A percentile compares a stretch with the other conserved stretches of the same genome.
Conservation (phyloP, 768 basidiomycete genomes). For the Lactifluus volemus region DNA sequence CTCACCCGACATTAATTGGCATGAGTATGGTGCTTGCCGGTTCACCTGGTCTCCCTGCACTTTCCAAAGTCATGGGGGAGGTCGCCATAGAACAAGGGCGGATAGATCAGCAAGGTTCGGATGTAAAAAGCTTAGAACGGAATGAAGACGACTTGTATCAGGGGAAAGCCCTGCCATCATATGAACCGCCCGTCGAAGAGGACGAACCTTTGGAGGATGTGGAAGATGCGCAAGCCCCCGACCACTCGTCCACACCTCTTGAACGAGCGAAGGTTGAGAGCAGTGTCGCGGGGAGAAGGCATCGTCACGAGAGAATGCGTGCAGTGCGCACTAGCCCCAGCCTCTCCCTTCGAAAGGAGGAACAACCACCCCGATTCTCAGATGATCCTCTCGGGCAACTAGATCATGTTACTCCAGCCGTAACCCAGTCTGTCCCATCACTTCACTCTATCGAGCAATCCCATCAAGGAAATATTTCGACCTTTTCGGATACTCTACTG, state of each 20-base stretch:
- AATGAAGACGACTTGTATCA: slow-evolving; percentile 36
- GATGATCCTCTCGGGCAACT: slow-evolving; percentile 70
- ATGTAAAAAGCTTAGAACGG: slow-evolving; percentile 41
- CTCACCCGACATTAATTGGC: slow-evolving; percentile 73
- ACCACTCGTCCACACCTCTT: slow-evolving; percentile 14
- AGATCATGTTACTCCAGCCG: slow-evolving; percentile 35
- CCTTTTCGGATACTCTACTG: slow-evolving; percentile 48
- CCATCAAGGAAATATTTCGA: slow-evolving; percentile 36
- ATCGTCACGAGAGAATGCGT: slow-evolving; percentile 39
- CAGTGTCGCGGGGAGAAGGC: neutral
- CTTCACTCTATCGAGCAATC: slow-evolving; percentile 42
- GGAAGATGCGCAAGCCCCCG: slow-evolving; percentile 17
- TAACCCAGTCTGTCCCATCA: slow-evolving; percentile 68
- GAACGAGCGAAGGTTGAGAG: slow-evolving; percentile 16
- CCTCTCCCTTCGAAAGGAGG: slow-evolving; percentile 47
- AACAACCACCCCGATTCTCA: slow-evolving; percentile 49
- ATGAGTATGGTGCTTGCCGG: slow-evolving; percentile 77
- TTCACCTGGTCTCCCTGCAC: slow-evolving; percentile 61
- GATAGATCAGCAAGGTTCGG: slow-evolving; percentile 49
- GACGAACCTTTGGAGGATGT: slow-evolving; percentile 31
- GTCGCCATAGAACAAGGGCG: slow-evolving; percentile 89
- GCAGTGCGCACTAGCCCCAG: slow-evolving; percentile 71
- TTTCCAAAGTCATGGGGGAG: slow-evolving; percentile 68
- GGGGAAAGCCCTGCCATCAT: slow-evolving; percentile 13
- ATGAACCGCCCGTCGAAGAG: slow-evolving; percentile 27